phyloP scores from a whole-genome alignment of 1,284 basidiomycete genomes.

The Stygiomarasmius scandens region DNA sequence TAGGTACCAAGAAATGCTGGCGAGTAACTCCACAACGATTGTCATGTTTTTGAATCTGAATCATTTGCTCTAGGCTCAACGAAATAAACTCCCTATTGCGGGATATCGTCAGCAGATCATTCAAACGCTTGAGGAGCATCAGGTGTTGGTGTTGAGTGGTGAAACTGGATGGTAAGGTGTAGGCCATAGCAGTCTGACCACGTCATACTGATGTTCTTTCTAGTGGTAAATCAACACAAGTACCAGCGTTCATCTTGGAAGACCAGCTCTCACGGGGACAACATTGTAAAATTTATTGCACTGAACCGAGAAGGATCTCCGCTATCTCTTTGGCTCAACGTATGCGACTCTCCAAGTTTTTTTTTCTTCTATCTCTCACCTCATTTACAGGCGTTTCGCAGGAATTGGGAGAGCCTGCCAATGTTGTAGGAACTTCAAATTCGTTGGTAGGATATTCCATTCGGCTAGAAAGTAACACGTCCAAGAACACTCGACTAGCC shows the following conservation, averaged over 20 bases:
- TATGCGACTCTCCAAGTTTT: slow-evolving; percentile 22
- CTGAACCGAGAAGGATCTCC: slow-evolving; percentile 95
- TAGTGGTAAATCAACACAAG: slow-evolving; percentile 97
- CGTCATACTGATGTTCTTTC: not conserved
- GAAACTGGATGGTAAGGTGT: slow-evolving; percentile 89
- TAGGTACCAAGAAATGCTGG: slow-evolving; percentile 88
- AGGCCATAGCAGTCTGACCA: not conserved
- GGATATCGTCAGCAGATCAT: slow-evolving; percentile 81
- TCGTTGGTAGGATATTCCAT: slow-evolving; percentile 97
- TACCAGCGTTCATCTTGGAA: slow-evolving; percentile 94
- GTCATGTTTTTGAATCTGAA: slow-evolving; percentile 17
- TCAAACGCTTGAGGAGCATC: slow-evolving; percentile 72
- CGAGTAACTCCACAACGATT: slow-evolving; percentile 39
- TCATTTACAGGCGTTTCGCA: slow-evolving; percentile 67
- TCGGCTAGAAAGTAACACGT: slow-evolving; percentile 88
- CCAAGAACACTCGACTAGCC: slow-evolving; percentile 78
- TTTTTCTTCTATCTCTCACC: slow-evolving; percentile 3
- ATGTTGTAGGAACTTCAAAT: slow-evolving; percentile 76
- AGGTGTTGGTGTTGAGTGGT: slow-evolving; percentile 92
- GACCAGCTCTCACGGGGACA: slow-evolving; percentile 83
- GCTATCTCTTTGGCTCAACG: slow-evolving; percentile 97
- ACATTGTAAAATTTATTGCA: slow-evolving; percentile 93
- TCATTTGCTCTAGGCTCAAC: slow-evolving; percentile 50
- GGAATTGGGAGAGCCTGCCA: slow-evolving; percentile 88
- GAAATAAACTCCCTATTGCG: slow-evolving; percentile 87